phyloP scores from a whole-genome alignment of 1,284 basidiomycete species.

The Macrocystidia cucumis region DNA sequence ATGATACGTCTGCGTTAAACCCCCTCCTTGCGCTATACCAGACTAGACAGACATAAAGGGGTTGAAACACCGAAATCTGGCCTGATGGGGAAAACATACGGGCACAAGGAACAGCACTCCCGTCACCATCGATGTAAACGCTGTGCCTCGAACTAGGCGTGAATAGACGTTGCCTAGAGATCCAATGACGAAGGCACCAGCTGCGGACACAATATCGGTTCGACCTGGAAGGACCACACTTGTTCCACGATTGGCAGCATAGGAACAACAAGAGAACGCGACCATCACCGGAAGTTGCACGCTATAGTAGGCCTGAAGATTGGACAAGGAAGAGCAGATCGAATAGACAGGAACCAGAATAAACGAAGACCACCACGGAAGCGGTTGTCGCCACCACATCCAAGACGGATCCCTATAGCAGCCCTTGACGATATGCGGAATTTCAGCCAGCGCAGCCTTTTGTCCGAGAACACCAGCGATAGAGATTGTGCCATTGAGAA shows the following conservation, averaged over 20 bases:
- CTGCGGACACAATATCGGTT: slow-evolving; percentile 59
- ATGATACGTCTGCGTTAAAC: slow-evolving; percentile 63
- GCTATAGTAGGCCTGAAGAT: slow-evolving; percentile 66
- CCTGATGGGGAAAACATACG: slow-evolving; percentile 30
- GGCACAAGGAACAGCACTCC: slow-evolving; percentile 82
- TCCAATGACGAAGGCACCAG: slow-evolving; percentile 79
- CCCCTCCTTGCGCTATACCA: slow-evolving; percentile 81
- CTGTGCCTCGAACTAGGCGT: slow-evolving; percentile 67
- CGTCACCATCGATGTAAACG: slow-evolving; percentile 87
- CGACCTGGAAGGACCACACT: slow-evolving; percentile 40
- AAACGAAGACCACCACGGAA: slow-evolving; percentile 74
- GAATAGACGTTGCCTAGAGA: slow-evolving; percentile 78
- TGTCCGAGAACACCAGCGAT: slow-evolving; percentile 60
- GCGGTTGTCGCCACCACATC: slow-evolving; percentile 70
- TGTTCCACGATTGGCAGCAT: slow-evolving; percentile 58
- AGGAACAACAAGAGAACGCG: slow-evolving; percentile 70
- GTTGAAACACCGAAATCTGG: neutral
- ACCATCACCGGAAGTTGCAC: slow-evolving; percentile 75
- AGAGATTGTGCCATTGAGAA: slow-evolving; percentile 42
- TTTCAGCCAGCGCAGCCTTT: slow-evolving; percentile 30
- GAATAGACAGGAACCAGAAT: slow-evolving; percentile 77
- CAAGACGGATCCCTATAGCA: slow-evolving; percentile 67
- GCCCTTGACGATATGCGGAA: slow-evolving; percentile 46
- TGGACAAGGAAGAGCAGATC: slow-evolving; percentile 69
- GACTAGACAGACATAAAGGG: slow-evolving; percentile 37